These are phyloP conservation scores for Cotoneaster glaucophyllus DNA, from an alignment of 306 rosid genomes.

Conservation along the genomic window DNA sequence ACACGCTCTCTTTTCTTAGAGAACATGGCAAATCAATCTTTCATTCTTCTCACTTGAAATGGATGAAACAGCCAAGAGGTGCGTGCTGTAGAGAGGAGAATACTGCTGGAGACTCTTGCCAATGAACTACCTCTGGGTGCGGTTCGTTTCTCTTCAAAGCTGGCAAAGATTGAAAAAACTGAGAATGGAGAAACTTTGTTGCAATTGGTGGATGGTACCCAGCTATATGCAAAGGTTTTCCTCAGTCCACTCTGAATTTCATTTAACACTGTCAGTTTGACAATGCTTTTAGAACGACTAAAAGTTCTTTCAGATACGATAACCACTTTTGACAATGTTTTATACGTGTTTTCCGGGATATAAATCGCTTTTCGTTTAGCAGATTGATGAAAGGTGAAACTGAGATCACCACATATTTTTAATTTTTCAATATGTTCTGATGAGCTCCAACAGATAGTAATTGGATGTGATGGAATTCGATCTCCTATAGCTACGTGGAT, in stretches of 20 bases:
- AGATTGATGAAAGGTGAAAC: not conserved
- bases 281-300: too few species aligned
- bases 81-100: conserved; percentile 82
- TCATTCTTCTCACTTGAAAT: not conserved
- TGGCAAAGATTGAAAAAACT: conserved; percentile 43
- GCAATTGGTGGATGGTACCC: conserved; percentile 63
- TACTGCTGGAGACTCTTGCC: conserved; percentile 77
- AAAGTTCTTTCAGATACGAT: too few species aligned
- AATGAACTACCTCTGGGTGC: conserved; percentile 45
- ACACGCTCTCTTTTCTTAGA: not conserved
- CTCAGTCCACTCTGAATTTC: not conserved
- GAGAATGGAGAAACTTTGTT: conserved; percentile 44
- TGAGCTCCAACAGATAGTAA: conserved; percentile 50
- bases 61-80: conserved; percentile 69
- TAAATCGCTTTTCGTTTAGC: not conserved
- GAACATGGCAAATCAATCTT: not conserved
- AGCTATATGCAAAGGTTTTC: conserved; percentile 61
- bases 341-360: not conserved
- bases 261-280: not conserved
- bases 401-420: not conserved
- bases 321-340: too few species aligned
- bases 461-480: conserved; percentile 85
- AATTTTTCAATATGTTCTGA: not conserved
- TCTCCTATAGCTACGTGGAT: conserved; percentile 84
- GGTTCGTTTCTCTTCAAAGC: conserved; percentile 60